Evolutionary conservation across 169 alveolate genomes (phyloP).

Genomic region (Cryptosporidium andersoni): DNA sequence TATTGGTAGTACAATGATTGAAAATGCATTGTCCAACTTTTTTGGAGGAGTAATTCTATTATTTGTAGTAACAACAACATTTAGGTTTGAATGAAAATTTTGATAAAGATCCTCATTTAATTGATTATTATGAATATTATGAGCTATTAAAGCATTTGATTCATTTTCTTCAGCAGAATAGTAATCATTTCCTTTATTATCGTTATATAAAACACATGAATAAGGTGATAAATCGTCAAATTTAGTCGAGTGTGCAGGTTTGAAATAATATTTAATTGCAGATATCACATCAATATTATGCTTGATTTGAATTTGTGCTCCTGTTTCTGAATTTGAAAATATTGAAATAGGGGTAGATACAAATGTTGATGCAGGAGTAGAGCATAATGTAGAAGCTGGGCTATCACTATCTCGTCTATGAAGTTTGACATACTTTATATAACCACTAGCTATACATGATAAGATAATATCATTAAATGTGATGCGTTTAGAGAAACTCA

Average conservation of each 20-base stretch:
- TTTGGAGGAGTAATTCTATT: conserved; percentile 41
- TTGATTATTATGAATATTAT: not conserved
- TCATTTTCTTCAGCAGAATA: not conserved
- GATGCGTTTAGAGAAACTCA: conserved; percentile 49
- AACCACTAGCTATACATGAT: conserved; percentile 71
- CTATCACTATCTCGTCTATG: not conserved
- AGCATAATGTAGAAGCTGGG: conserved; percentile 25
- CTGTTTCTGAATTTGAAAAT: not conserved
- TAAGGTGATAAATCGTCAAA: conserved; percentile 65
- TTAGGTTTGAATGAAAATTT: conserved; percentile 45
- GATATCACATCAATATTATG: not conserved
- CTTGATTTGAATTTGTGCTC: not conserved
- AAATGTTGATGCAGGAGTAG: conserved; percentile 12
- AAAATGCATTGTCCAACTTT: conserved; percentile 58
- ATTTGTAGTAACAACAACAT: conserved; percentile 66
- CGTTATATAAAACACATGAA: conserved; percentile 33
- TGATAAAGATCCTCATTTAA: conserved; percentile 4
- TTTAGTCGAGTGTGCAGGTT: not conserved
- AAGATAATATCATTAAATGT: conserved; percentile 64
- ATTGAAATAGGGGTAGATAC: not conserved
- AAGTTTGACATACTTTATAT: conserved; percentile 39
- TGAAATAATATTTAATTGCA: not conserved
- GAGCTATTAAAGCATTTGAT: not conserved
- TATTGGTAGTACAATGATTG: conserved; percentile 54
- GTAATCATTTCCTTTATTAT: not conserved